These are phyloP conservation scores for Aspergillus bridgeri DNA, from an alignment of 495 filamentous ascomycete species.

Conservation along the genomic window DNA sequence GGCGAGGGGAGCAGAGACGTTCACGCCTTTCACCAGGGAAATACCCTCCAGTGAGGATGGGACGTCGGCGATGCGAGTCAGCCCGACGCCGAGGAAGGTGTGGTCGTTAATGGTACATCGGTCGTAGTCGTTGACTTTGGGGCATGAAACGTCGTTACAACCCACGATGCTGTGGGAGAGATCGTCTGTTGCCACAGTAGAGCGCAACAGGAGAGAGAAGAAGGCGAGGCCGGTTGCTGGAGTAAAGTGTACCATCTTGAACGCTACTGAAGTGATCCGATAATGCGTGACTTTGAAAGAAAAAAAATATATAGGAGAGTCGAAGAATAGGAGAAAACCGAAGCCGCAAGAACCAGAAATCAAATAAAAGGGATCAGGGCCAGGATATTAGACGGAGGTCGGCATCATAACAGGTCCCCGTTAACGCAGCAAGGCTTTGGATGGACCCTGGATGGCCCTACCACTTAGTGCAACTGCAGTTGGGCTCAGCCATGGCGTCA, in stretches of 20 bases:
- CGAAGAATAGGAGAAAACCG: too few species aligned
- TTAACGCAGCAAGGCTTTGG: too few species aligned
- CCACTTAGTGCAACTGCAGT: too few species aligned
- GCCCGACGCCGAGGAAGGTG: conserved; percentile 13
- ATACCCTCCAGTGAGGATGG: conserved; percentile 10
- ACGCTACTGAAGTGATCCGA: too few species aligned
- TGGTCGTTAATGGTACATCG: conserved; percentile 12
- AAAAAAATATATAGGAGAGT: too few species aligned
- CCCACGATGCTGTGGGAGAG: conserved; percentile 9
- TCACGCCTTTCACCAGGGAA: conserved; percentile 18
- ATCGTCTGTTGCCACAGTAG: neutral
- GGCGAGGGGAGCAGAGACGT: conserved; percentile 1
- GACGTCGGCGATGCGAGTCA: conserved; percentile 9
- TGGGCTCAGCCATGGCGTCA: too few species aligned
- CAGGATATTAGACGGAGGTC: too few species aligned
- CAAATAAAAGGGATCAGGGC: too few species aligned
- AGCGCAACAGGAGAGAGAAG: neutral
- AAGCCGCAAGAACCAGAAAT: too few species aligned
- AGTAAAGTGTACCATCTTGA: neutral
- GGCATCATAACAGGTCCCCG: too few species aligned
- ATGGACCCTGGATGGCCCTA: too few species aligned
- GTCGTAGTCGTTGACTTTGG: conserved; percentile 6
- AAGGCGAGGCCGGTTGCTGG: neutral
- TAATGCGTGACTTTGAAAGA: too few species aligned
- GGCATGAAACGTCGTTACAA: conserved; percentile 16